Evolutionary conservation across 1,284 basidiomycete species (phyloP), one percentile per base, ranked within the genome.

Genomic region (Meira nashicola): DNA sequence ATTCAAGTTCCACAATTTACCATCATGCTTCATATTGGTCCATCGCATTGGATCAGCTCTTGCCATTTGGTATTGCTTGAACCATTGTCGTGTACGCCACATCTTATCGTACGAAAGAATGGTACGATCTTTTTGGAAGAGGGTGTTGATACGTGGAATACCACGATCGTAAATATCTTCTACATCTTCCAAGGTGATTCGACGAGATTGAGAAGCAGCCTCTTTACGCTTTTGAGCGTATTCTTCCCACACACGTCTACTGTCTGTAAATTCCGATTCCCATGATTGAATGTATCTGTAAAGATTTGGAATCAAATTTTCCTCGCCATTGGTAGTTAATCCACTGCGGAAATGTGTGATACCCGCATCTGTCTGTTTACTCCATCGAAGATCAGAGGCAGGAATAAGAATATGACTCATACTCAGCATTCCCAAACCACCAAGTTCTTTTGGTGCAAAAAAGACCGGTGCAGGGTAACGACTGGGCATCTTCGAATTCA

Each of bases 181-280:
- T 21, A 96, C 83, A 83, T 96, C 93, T 78, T 97, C 93, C n/a
- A 96, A 83, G 1, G 93, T 97, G 50, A 97, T 89, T 74, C 95
- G 87, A 60, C 94, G 88, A 80, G 98, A 97, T 79, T 96, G 91
- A 2, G 94, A 92, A 66, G 92, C 94, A 19, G 94, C 95, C 78
- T 99, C 95, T 80, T 97, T 97, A 67, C 95, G 84, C 84, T 98
- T 99, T 90, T 96, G 90, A 0, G 95, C 95, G 79, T 99, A 98
- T 80, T 99, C 95, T 2, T 90, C 91, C 95, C 95, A 99, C 28
- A 98, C 95, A 66, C 95, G 90, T 41, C 92, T 92, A 5, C 92
- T 95, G 79, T 99, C 95, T 66, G 95, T 80, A 82, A 99, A 98
- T 79, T 99, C 95, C 1, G 94, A 90, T 79, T 97, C 92, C 95